phyloP scores from a whole-genome alignment of 495 filamentous ascomycete species.

The Gamarada debralockiae region DNA sequence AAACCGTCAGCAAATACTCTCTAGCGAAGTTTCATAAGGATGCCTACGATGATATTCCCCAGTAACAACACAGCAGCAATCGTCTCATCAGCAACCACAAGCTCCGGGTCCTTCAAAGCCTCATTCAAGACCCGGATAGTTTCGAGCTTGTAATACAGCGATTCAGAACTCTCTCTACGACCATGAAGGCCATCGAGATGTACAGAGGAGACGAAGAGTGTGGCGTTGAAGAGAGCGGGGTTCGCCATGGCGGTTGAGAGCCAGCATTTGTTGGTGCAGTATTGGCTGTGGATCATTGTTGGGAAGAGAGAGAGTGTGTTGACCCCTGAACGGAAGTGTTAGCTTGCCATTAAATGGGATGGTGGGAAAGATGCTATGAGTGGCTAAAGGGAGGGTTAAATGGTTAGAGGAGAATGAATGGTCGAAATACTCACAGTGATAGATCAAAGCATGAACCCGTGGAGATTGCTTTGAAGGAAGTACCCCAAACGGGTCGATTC shows the following conservation, averaged over 20 bases:
- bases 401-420: no score
- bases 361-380: not conserved
- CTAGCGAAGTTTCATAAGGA: no score
- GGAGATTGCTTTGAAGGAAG: slow-evolving; percentile 3
- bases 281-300: slow-evolving; percentile 17
- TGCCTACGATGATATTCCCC: slow-evolving; percentile 12
- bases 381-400: no score
- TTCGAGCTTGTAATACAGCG: slow-evolving; percentile 12
- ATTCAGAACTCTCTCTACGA: slow-evolving; percentile 5
- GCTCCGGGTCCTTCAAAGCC: not conserved
- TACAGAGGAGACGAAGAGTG: slow-evolving; percentile 12
- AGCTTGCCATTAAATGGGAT: not conserved
- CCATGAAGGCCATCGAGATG: slow-evolving; percentile 4
- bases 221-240: slow-evolving; percentile 13
- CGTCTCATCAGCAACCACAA: slow-evolving; percentile 9
- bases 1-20: no score
- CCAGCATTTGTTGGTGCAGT: slow-evolving; percentile 19
- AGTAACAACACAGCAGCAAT: slow-evolving; percentile 13
- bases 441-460: slow-evolving; percentile 6
- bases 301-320: slow-evolving; percentile 11
- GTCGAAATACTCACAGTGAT: slow-evolving; percentile 16
- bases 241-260: slow-evolving; percentile 9
- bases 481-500: slow-evolving; percentile 11
- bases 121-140: slow-evolving; percentile 14
- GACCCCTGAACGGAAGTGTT: slow-evolving; percentile 1